Percentiles rank a stretch among this genome's conserved stretches.
Evolutionary conservation across 768 basidiomycete genomes (phyloP).

Genomic region (Asterophora parasitica): DNA sequence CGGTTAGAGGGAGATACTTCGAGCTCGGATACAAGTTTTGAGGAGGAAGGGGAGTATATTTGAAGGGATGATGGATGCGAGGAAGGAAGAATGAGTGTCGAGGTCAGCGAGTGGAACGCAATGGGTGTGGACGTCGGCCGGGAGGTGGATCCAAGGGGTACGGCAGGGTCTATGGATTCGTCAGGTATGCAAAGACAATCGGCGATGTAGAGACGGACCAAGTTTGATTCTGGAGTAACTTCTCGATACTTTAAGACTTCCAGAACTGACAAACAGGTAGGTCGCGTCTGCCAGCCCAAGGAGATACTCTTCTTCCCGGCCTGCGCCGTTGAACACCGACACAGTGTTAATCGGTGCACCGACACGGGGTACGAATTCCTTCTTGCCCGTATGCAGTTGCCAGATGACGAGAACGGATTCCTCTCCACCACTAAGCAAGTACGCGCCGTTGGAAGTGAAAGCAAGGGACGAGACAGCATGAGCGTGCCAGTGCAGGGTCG

Average conservation of each 20-base stretch:
- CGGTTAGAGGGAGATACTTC: constrained; percentile 94
- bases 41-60: constrained; percentile 72
- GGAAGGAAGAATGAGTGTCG: constrained; percentile 81
- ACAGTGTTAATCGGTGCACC: constrained; percentile 81
- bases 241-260: constrained; percentile 66
- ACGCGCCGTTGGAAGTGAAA: constrained; percentile 89
- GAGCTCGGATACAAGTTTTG: constrained; percentile 74
- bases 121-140: constrained; percentile 53
- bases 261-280: constrained; percentile 68
- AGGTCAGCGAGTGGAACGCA: constrained; percentile 67
- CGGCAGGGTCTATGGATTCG: constrained; percentile 26
- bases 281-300: constrained; percentile 80
- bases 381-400: constrained; percentile 85
- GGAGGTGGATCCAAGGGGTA: constrained; percentile 31
- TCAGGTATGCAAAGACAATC: not conserved
- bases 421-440: constrained; percentile 90
- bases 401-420: constrained; percentile 96
- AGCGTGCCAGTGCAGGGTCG: constrained; percentile 93
- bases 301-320: constrained; percentile 80
- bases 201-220: constrained; percentile 34
- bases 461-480: constrained; percentile 84
- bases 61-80: constrained; percentile 96
- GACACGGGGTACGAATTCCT: constrained; percentile 89
- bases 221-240: constrained; percentile 75
- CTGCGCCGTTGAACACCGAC: constrained; percentile 45